Conservation (phyloP, 306 rosid species). For the Pueraria montana region DNA sequence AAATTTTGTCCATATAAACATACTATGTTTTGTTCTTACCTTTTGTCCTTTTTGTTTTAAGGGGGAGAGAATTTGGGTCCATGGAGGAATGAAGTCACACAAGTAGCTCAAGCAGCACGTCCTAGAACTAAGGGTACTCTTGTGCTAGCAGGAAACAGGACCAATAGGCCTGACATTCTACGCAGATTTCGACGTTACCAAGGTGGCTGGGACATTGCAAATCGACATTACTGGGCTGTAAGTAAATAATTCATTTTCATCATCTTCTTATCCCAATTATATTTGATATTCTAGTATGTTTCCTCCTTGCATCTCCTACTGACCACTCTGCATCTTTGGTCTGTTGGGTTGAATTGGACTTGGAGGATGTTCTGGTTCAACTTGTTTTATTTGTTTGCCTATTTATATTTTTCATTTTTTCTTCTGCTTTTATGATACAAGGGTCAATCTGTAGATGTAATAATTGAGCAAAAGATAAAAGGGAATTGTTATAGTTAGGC, state of each 20-base stretch:
- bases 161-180: slow-evolving; percentile 83
- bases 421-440: background rate
- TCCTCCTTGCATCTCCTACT: no score
- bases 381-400: background rate
- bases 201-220: slow-evolving; percentile 87
- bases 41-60: slow-evolving; percentile 42
- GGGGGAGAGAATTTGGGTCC: slow-evolving; percentile 72
- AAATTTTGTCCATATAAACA: background rate
- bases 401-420: background rate
- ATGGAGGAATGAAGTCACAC: slow-evolving; percentile 69
- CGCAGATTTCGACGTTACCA: slow-evolving; percentile 62
- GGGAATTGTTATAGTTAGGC: background rate
- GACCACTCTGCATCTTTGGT: background rate
- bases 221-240: slow-evolving; percentile 91
- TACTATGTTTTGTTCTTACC: background rate
- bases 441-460: background rate
- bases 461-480: background rate
- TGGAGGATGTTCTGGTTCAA: slow-evolving; percentile 4
- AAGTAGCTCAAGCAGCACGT: slow-evolving; percentile 62
- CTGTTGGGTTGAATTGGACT: background rate
- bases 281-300: background rate
- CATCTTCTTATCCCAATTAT: background rate
- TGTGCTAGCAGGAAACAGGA: slow-evolving; percentile 81
- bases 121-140: slow-evolving; percentile 66
- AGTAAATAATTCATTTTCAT: slow-evolving; percentile 47